Evolutionary conservation across 805 yeast genomes (phyloP).

Genomic region (Scheffersomyces ergatensis): DNA sequence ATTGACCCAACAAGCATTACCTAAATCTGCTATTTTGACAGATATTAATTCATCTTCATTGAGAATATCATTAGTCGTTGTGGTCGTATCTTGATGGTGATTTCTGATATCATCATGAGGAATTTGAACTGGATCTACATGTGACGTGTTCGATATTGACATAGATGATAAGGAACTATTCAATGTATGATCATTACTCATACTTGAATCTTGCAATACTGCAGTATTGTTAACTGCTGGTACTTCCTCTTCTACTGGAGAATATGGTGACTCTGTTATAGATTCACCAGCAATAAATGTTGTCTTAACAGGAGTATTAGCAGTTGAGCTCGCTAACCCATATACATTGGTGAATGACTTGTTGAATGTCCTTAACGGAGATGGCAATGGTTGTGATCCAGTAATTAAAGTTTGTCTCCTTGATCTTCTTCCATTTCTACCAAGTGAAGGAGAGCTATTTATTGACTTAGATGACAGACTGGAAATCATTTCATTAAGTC

Average conservation of each 20-base stretch:
- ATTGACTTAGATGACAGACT: constrained; percentile 3
- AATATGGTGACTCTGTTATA: background rate
- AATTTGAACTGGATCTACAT: constrained; percentile 15
- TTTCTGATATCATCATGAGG: constrained; percentile 6
- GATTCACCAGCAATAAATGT: constrained; percentile 5
- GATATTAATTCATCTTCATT: constrained; percentile 56
- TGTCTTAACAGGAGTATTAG: constrained; percentile 36
- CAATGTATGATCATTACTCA: constrained; percentile 20
- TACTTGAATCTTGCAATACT: background rate
- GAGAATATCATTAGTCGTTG: constrained; percentile 11
- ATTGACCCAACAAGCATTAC: constrained; percentile 65
- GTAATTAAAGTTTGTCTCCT: constrained; percentile 77
- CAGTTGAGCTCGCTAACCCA: constrained; percentile 35
- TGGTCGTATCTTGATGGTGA: constrained; percentile 1
- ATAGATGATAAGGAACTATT: constrained; percentile 40
- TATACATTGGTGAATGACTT: constrained; percentile 37
- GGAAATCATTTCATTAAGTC: background rate
- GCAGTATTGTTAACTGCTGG: background rate
- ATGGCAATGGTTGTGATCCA: constrained; percentile 91
- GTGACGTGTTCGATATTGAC: constrained; percentile 31
- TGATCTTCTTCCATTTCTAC: constrained; percentile 49
- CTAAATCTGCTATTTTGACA: constrained; percentile 67
- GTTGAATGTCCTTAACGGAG: constrained; percentile 68
- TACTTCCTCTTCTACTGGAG: background rate
- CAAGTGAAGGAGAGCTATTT: constrained; percentile 34